A percentile compares a stretch with the other conserved stretches of the same genome.
These are phyloP conservation scores for Globisporangium heterothallicum DNA, from an alignment of 352 stramenopile species.

Conservation along the genomic window DNA sequence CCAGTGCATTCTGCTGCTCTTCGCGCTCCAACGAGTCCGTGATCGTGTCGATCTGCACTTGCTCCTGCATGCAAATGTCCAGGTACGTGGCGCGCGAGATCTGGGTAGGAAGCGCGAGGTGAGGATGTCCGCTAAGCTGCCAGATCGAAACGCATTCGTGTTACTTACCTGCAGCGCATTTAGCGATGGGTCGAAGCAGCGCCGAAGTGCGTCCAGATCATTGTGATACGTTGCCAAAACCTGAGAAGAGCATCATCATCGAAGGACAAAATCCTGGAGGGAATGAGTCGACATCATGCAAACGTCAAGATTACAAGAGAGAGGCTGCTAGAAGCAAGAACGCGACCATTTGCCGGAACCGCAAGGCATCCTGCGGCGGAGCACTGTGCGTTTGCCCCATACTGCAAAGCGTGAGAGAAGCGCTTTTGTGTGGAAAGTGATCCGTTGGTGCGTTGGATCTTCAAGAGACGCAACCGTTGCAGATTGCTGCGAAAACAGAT, in stretches of 20 bases:
- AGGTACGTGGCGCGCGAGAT: constrained; percentile 74
- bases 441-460: neutral
- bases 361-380: constrained; percentile 36
- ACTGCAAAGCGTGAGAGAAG: neutral
- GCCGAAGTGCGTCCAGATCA: constrained; percentile 33
- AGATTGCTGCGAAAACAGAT: neutral
- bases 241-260: too few relatives aligned
- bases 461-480: neutral
- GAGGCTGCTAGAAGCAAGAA: neutral
- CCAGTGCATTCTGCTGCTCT: constrained; percentile 29
- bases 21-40: constrained; percentile 62
- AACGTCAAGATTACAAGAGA: neutral
- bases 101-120: constrained; percentile 13
- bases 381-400: constrained; percentile 64
- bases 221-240: constrained; percentile 44
- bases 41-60: constrained; percentile 45
- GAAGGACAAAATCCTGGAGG: neutral
- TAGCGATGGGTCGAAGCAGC: constrained; percentile 36
- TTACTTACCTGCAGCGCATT: constrained; percentile 39
- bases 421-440: neutral
- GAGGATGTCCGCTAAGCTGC: too few relatives aligned
- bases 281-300: neutral
- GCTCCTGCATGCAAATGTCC: constrained; percentile 63
- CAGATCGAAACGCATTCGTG: too few relatives aligned
- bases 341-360: constrained; percentile 53